Percentiles rank a stretch among this genome's conserved stretches.
Conservation (phyloP, 208 protist species). For the Trypanosoma theileri region DNA sequence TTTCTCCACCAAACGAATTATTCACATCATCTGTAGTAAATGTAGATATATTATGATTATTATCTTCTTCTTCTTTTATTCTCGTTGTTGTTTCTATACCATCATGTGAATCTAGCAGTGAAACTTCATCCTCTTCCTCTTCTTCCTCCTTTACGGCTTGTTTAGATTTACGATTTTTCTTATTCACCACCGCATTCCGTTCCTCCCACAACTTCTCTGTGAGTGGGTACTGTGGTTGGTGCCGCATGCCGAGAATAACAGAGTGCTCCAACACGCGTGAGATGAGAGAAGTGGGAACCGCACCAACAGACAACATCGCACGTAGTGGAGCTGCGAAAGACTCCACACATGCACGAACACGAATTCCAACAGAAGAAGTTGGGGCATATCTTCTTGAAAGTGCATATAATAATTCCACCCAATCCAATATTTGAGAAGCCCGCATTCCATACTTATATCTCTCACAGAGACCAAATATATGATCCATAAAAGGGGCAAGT, state of each 20-base stretch:
- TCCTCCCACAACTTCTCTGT: constrained; percentile 40
- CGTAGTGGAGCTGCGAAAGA: constrained; percentile 49
- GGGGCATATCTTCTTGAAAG: constrained; percentile 46
- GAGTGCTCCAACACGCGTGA: constrained; percentile 61
- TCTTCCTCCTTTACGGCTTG: background rate
- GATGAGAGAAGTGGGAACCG: constrained; percentile 27
- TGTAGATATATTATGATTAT: too few species aligned
- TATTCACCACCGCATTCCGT: constrained; percentile 29
- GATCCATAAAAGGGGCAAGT: constrained; percentile 37
- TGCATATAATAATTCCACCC: constrained; percentile 58
- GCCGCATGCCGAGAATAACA: constrained; percentile 71
- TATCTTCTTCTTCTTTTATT: constrained; percentile 14
- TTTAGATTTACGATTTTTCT: background rate
- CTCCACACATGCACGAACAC: constrained; percentile 39
- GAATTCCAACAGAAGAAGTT: constrained; percentile 33
- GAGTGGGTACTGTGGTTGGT: constrained; percentile 33
- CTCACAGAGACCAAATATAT: constrained; percentile 48
- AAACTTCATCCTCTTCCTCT: background rate
- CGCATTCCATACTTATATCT: constrained; percentile 37
- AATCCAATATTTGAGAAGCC: constrained; percentile 32
- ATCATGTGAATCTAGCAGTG: background rate
- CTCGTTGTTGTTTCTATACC: constrained; percentile 16
- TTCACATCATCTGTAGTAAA: too few species aligned
- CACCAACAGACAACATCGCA: constrained; percentile 43
- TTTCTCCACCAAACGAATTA: constrained; percentile 11